Evolutionary conservation across 225 moss, liverwort and hornwort species (phyloP).

Genomic region (Bryoerythrophyllum caledonicum): DNA sequence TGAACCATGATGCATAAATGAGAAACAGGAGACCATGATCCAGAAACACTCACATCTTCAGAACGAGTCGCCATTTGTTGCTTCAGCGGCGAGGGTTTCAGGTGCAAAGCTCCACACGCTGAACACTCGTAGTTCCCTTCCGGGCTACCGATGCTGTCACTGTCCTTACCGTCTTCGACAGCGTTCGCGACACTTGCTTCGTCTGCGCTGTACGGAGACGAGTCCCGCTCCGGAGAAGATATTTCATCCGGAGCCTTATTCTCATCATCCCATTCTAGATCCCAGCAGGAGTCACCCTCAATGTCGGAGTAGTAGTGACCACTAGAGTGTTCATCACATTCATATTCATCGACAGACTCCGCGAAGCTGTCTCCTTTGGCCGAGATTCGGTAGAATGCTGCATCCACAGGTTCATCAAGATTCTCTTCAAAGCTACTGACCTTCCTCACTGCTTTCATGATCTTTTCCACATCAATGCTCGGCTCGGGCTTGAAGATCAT

Average conservation of each 20-base stretch:
- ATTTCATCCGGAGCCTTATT: background rate
- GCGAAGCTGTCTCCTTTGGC: background rate
- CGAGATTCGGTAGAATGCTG: background rate
- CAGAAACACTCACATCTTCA: no score
- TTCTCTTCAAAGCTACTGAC: no score
- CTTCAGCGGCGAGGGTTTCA: constrained; percentile 29
- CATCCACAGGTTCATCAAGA: background rate
- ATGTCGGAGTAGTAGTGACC: constrained; percentile 2
- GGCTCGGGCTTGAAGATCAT: no score
- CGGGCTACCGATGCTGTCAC: background rate
- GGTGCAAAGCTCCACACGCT: constrained; percentile 4
- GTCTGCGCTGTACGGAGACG: constrained; percentile 7
- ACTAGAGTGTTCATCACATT: background rate
- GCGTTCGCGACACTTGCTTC: no score
- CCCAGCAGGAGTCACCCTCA: constrained; percentile 15
- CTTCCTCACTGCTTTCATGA: no score
- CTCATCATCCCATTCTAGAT: background rate
- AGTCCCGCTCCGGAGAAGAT: constrained; percentile 2
- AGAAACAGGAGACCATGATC: no score
- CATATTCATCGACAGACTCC: background rate
- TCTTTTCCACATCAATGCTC: no score
- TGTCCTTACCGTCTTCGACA: no score
- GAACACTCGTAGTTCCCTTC: constrained; percentile 12
- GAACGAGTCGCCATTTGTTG: no score
- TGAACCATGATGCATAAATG: no score